These are phyloP conservation scores for Chalciporus pseudorubinellus DNA, from an alignment of 768 basidiomycete species.

Conservation along the genomic window DNA sequence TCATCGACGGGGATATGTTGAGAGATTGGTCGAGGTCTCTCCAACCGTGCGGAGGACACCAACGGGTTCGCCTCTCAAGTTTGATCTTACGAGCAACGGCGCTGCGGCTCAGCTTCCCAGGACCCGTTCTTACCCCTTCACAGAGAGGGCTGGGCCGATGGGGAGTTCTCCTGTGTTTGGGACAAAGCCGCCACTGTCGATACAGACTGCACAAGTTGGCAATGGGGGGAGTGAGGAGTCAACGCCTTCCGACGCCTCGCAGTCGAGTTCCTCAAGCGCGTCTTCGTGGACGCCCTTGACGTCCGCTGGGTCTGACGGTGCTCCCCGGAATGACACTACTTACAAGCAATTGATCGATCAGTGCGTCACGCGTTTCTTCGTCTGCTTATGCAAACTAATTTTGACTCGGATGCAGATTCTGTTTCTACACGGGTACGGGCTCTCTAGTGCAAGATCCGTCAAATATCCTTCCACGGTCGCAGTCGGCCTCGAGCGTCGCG, in stretches of 20 bases:
- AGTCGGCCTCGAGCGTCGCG: constrained; percentile 56
- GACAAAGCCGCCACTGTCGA: constrained; percentile 13
- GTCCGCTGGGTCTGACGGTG: constrained; percentile 37
- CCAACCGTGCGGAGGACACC: constrained; percentile 45
- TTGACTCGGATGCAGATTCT: constrained; percentile 49
- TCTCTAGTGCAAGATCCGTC: constrained; percentile 30
- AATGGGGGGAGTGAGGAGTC: constrained; percentile 35
- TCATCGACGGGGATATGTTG: constrained; percentile 60
- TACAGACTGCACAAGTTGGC: constrained; percentile 11
- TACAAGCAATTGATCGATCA: constrained; percentile 65
- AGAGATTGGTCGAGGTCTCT: constrained; percentile 34
- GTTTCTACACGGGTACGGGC: constrained; percentile 72
- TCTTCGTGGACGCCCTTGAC: constrained; percentile 43
- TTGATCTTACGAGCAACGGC: constrained; percentile 19
- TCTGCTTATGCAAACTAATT: constrained; percentile 1
- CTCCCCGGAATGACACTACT: constrained; percentile 33
- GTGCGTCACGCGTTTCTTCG: constrained; percentile 38
- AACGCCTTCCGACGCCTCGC: constrained; percentile 47
- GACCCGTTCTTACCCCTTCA: constrained; percentile 38
- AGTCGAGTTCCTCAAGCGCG: constrained; percentile 43
- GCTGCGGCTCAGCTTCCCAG: constrained; percentile 28
- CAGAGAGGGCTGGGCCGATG: background rate
- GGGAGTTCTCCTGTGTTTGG: constrained; percentile 10
- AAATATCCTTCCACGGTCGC: constrained; percentile 37
- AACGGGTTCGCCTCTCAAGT: constrained; percentile 43